Percentiles rank a stretch among this genome's conserved stretches.
phyloP scores from a whole-genome alignment of 176 grass and related monocot species.

The Oryza meridionalis region DNA sequence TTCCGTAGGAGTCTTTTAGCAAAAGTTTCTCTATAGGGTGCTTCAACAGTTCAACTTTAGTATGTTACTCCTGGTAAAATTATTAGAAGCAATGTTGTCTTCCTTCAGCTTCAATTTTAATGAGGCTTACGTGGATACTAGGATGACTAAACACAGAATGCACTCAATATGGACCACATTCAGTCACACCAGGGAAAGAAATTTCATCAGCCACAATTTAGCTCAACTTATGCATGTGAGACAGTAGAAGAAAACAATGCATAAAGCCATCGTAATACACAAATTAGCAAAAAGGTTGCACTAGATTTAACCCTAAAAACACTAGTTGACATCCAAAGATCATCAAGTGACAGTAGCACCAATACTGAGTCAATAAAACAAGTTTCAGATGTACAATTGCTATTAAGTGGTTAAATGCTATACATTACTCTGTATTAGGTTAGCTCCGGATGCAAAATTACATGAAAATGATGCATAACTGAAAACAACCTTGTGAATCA shows the following conservation, averaged over 20 bases:
- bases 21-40: constrained; percentile 6
- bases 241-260: neutral
- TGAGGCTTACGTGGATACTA: neutral
- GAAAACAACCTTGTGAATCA: neutral
- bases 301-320: constrained; percentile 2
- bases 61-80: neutral
- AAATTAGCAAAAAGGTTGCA: neutral
- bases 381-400: neutral
- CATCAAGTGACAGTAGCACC: neutral
- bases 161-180: constrained; percentile 9
- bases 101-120: neutral
- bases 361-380: neutral
- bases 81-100: neutral
- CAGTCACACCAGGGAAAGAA: neutral
- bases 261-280: neutral
- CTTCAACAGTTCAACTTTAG: neutral
- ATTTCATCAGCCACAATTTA: neutral
- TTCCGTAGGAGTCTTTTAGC: neutral
- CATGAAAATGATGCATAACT: neutral
- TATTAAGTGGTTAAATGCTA: neutral
- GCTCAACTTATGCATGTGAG: neutral
- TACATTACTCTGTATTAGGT: neutral
- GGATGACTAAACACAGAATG: constrained; percentile 5
- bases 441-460: neutral
- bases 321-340: neutral